phyloP scores from a whole-genome alignment of 2,329 filamentous ascomycete species.

The Aspergillus oerlinghausenensis region DNA sequence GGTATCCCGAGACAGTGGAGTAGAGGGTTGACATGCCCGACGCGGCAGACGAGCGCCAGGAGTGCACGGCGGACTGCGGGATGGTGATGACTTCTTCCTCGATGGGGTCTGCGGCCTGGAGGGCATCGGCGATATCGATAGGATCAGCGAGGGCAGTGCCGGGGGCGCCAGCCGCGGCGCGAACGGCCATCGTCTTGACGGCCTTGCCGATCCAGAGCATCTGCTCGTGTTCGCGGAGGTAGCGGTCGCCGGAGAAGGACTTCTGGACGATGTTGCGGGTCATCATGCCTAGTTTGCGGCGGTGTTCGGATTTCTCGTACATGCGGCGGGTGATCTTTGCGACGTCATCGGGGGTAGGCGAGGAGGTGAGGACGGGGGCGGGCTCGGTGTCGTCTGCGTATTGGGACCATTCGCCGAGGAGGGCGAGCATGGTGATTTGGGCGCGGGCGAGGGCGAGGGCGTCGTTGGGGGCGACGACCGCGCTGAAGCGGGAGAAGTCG shows the following conservation, averaged over 20 bases:
- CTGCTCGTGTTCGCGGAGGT: slow-evolving; percentile 59
- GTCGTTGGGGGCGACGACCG: slow-evolving; percentile 62
- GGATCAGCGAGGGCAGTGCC: slow-evolving; percentile 17
- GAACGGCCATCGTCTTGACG: slow-evolving; percentile 29
- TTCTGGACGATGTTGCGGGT: slow-evolving; percentile 56
- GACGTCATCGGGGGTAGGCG: slow-evolving; percentile 49
- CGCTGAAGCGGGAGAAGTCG: slow-evolving; percentile 51
- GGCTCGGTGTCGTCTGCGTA: slow-evolving; percentile 51
- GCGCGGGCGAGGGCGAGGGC: slow-evolving; percentile 56
- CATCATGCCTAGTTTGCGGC: slow-evolving; percentile 55
- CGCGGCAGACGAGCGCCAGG: slow-evolving; percentile 32
- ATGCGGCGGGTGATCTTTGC: slow-evolving; percentile 52
- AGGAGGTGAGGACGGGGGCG: slow-evolving; percentile 44
- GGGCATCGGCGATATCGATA: slow-evolving; percentile 21
- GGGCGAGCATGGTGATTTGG: slow-evolving; percentile 58
- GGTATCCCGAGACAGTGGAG: slow-evolving; percentile 18
- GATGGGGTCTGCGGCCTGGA: slow-evolving; percentile 20
- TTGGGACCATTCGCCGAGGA: slow-evolving; percentile 58
- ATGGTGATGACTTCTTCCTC: slow-evolving; percentile 36
- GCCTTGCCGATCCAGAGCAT: slow-evolving; percentile 51
- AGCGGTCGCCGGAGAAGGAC: slow-evolving; percentile 56
- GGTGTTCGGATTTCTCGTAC: slow-evolving; percentile 56
- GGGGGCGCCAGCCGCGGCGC: slow-evolving; percentile 11
- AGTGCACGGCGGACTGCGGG: slow-evolving; percentile 29
- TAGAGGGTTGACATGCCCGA: slow-evolving; percentile 30